Conservation (phyloP, 2,329 filamentous ascomycete genomes). For the Pseudocercospora crystallina region DNA sequence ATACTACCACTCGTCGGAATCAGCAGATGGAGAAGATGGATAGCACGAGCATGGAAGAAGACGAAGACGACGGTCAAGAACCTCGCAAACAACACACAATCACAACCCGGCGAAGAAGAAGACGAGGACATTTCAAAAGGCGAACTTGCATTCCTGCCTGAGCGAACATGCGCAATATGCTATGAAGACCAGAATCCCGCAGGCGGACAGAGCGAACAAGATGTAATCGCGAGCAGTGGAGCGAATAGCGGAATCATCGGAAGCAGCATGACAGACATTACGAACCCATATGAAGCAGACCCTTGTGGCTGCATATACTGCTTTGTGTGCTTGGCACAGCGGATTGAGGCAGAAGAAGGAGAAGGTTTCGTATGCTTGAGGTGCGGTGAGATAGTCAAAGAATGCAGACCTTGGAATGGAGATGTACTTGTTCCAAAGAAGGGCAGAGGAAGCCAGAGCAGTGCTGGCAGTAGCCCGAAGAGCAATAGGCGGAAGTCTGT, state of each 20-base stretch:
- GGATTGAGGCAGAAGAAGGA: constrained; percentile 87
- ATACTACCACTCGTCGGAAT: constrained; percentile 95
- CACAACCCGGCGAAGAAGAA: constrained; percentile 45
- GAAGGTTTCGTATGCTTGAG: constrained; percentile 90
- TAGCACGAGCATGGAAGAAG: constrained; percentile 82
- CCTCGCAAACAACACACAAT: constrained; percentile 40
- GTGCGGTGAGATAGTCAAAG: constrained; percentile 78
- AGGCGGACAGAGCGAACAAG: constrained; percentile 63
- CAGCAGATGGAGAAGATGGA: constrained; percentile 85
- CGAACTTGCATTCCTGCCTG: constrained; percentile 81
- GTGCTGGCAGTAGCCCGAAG: constrained; percentile 27
- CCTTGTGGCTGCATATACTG: constrained; percentile 93
- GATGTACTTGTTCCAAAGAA: constrained; percentile 64
- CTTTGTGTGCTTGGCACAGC: constrained; percentile 89
- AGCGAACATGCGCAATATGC: constrained; percentile 94
- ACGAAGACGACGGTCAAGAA: constrained; percentile 62
- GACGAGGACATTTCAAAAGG: constrained; percentile 47
- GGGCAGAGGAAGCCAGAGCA: constrained; percentile 16
- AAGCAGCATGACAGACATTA: constrained; percentile 87
- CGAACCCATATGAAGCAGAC: constrained; percentile 90
- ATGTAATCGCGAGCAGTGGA: constrained; percentile 60
- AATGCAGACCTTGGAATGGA: constrained; percentile 88
- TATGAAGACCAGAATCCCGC: constrained; percentile 87
- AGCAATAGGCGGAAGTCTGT: constrained; percentile 33
- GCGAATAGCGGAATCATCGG: constrained; percentile 68